Base-by-base conservation (phyloP, 1,139 yeast species). In the Nakaseomyces uthaithaninus region DNA sequence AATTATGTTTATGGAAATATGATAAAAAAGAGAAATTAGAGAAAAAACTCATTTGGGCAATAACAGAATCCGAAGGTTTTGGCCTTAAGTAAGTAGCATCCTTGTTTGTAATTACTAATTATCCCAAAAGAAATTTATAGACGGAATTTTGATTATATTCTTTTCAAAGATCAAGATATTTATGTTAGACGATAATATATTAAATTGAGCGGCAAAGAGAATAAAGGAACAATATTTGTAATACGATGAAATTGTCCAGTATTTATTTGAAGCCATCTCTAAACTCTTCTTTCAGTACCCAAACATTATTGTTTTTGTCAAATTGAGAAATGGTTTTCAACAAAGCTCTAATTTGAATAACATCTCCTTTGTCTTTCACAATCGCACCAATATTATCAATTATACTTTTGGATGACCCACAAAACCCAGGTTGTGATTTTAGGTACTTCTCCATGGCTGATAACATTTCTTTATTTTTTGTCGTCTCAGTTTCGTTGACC, bases 21-120 rank as follows among this genome's bases (percentile, higher is more conserved):
- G 52, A 61, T 5, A 56, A 72, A 3, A 66, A 67, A 45, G 74
- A 69, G 20, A 75, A 73, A 49, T 63, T 89, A 45, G 59, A 65
- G 36, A 48, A 58, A 2, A 87, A 84, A 61, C 60, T 91, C 44
- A 58, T 65, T 14, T 56, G 69, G 47, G 95, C 96, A 0, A 72
- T 91, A 23, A 64, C 71, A 39, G 94, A 82, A 56, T 78, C 91
- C 46, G 80, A 85, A 45, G 96, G 95, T 1, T 91, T 87, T 66
- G 95, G 91, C 0, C 69, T 89, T 14, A 36, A 25, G 14, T 36
- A 35, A 19, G 7, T 24, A 19, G 12, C 26, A 25, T 7, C 20
- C 18, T 20, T 28, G 19, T 3, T 18, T n/a, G 19, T 33, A 12
- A 19, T 20, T 9, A 8, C 19, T n/a, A 22, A 12, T 0, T 33